A percentile compares a stretch with the other conserved stretches of the same genome.
Evolutionary conservation across 768 basidiomycete genomes (phyloP).

Genomic region (Hypsizygus marmoreus): DNA sequence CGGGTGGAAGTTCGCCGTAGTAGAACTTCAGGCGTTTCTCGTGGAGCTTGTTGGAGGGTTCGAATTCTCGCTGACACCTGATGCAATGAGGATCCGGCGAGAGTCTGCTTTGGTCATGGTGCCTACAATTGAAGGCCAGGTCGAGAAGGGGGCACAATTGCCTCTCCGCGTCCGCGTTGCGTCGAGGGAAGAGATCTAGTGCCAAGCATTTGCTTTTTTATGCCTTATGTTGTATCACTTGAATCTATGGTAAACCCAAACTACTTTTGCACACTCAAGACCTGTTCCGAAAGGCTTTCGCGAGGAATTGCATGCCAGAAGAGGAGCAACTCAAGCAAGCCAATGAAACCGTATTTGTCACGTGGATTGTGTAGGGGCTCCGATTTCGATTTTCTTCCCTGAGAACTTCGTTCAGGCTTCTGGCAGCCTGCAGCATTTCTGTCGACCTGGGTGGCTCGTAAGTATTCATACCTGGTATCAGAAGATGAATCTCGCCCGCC

Average conservation of each 20-base stretch:
- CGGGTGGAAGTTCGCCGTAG: constrained; percentile 42
- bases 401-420: no score
- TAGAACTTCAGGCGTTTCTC: constrained; percentile 62
- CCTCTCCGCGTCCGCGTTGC: constrained; percentile 40
- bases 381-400: no score
- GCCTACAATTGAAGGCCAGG: constrained; percentile 43
- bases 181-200: constrained; percentile 21
- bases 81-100: constrained; percentile 35
- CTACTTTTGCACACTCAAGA: not conserved
- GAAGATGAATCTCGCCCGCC: no score
- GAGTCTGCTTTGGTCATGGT: constrained; percentile 44
- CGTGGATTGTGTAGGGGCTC: no score
- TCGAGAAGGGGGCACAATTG: constrained; percentile 42
- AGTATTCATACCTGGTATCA: no score
- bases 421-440: no score
- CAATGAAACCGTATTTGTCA: no score
- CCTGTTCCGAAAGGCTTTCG: no score
- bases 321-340: no score
- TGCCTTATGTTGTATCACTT: not conserved
- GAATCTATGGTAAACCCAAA: not conserved
- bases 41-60: constrained; percentile 56
- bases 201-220: not conserved
- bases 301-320: no score
- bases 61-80: constrained; percentile 46
- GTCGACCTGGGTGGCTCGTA: no score